A percentile compares a stretch with the other conserved stretches of the same genome.
Conservation (phyloP, 2,329 filamentous ascomycete species). For the Juglanconis sp. region DNA sequence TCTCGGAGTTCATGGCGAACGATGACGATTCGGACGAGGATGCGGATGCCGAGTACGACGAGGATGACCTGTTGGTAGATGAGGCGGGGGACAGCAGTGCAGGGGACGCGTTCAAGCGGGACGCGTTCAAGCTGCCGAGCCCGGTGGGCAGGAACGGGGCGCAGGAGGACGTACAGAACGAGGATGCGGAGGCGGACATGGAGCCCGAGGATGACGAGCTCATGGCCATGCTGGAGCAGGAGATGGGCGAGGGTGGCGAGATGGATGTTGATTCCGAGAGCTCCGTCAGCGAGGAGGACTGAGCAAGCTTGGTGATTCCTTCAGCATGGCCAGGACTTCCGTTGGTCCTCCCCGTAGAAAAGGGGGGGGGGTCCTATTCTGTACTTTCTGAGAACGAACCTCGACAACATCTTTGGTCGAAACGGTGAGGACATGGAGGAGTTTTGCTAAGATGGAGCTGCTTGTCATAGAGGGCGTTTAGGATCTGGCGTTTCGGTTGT, state of each 20-base stretch:
- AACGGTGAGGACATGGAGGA: not conserved
- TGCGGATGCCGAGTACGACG: slow-evolving; percentile 46
- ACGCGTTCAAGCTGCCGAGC: slow-evolving; percentile 50
- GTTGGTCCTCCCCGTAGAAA: too few relatives aligned
- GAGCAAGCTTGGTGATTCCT: slow-evolving; percentile 11
- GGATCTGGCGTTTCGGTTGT: not conserved
- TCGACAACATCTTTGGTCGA: too few relatives aligned
- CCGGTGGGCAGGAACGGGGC: slow-evolving; percentile 40
- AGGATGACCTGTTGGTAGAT: slow-evolving; percentile 30
- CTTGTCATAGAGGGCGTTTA: not conserved
- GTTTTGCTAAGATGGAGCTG: not conserved
- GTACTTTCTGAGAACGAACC: not conserved
- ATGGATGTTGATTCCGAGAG: slow-evolving; percentile 56
- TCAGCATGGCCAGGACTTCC: too few relatives aligned
- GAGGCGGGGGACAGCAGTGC: slow-evolving; percentile 38
- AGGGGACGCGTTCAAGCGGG: slow-evolving; percentile 42
- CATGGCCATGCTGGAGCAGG: slow-evolving; percentile 56
- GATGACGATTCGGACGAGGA: slow-evolving; percentile 39
- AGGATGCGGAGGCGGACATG: slow-evolving; percentile 21
- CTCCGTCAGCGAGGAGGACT: slow-evolving; percentile 66
- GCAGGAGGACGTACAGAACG: not conserved
- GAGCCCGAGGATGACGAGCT: slow-evolving; percentile 48
- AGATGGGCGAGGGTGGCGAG: slow-evolving; percentile 34
- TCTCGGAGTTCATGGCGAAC: slow-evolving; percentile 48
- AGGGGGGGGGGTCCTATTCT: not conserved